A percentile compares a stretch with the other conserved stretches of the same genome.
Evolutionary conservation across 1,284 basidiomycete genomes (phyloP).

Genomic region (Tranzscheliella williamsii): DNA sequence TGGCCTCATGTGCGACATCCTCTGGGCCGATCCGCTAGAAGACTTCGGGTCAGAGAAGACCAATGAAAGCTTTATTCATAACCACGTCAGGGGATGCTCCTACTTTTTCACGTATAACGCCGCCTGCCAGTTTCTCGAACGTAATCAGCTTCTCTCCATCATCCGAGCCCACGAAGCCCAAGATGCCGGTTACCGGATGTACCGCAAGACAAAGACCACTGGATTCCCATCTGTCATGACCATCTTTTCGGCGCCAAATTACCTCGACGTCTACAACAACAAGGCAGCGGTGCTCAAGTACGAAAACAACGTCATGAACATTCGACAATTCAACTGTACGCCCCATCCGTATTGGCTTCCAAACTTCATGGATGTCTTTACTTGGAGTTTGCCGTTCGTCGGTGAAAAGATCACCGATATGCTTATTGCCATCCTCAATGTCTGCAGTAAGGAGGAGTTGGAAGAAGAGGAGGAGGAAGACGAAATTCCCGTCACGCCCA

Average conservation of each 20-base stretch:
- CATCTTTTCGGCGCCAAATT: slow-evolving; percentile 90
- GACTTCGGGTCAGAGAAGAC: slow-evolving; percentile 91
- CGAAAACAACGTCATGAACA: slow-evolving; percentile 95
- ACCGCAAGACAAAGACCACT: slow-evolving; percentile 91
- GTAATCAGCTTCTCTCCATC: slow-evolving; percentile 90
- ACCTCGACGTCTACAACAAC: slow-evolving; percentile 94
- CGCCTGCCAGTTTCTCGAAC: slow-evolving; percentile 88
- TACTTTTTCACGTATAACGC: slow-evolving; percentile 94
- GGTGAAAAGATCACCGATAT: slow-evolving; percentile 98
- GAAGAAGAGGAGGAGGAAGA: slow-evolving; percentile 79
- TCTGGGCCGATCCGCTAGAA: slow-evolving; percentile 92
- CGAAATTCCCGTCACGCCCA: slow-evolving; percentile 44
- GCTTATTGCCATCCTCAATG: slow-evolving; percentile 90
- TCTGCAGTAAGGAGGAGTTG: slow-evolving; percentile 90
- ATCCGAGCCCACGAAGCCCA: slow-evolving; percentile 94
- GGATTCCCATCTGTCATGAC: slow-evolving; percentile 92
- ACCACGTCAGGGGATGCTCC: slow-evolving; percentile 90
- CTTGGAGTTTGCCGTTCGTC: slow-evolving; percentile 97
- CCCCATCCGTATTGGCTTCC: slow-evolving; percentile 96
- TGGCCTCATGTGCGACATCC: slow-evolving; percentile 90
- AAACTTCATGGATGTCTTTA: slow-evolving; percentile 99
- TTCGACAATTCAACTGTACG: slow-evolving; percentile 89
- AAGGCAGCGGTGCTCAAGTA: slow-evolving; percentile 96
- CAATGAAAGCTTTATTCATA: slow-evolving; percentile 82
- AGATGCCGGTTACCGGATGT: slow-evolving; percentile 90